Base-by-base conservation (phyloP, 768 basidiomycete species). In the Neoboletus magnificus region DNA sequence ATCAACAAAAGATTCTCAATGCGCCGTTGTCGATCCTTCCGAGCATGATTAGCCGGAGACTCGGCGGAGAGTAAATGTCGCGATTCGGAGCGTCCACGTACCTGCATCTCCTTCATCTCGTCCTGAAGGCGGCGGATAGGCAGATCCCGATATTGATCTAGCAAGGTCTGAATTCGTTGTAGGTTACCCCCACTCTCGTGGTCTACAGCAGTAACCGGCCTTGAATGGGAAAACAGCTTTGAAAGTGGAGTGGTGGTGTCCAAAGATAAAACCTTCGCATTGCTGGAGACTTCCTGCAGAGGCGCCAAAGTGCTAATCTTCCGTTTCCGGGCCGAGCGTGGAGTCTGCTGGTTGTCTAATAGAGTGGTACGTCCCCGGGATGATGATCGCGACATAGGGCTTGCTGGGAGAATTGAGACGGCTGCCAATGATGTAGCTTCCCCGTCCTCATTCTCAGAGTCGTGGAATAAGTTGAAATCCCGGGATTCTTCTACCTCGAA, bases 101-200 rank as follows among this genome's bases (percentile, higher is more conserved):
- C 88, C 79, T 89, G 87, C 29, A 92, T 70, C 66, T 92, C 91
- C 66, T 84, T 89, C 82, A 93, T 87, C 69, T 93, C 89, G 3
- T 87, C 86, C 69, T 82, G 86, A 36, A 93, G 72, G 58, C 72
- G 79, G 35, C 80, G 77, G 20, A 90, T 80, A 8, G 90, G 89
- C 58, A 89, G 59, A 41, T 80, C 77, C 29, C 78, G 77, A 43
- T 87, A 78, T 48, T 84, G 82, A 44, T 89, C 86, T 55, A 91
- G 63, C 54, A 89, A 63, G 23, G 72, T 68, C 68, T 91, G 87
- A 39, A 91, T 67, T 54, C 78, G 76, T 60, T 73, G 81, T 48
- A 85, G 55, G 30, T 75, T 79, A 7, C 73, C 73, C 55, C 81
- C 83, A 22, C 29, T 41, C 15, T 70, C 62, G 15, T 48, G 71